Conservation (phyloP, 2,329 filamentous ascomycete genomes). For the Pseudocercospora pini-densiflorae region DNA sequence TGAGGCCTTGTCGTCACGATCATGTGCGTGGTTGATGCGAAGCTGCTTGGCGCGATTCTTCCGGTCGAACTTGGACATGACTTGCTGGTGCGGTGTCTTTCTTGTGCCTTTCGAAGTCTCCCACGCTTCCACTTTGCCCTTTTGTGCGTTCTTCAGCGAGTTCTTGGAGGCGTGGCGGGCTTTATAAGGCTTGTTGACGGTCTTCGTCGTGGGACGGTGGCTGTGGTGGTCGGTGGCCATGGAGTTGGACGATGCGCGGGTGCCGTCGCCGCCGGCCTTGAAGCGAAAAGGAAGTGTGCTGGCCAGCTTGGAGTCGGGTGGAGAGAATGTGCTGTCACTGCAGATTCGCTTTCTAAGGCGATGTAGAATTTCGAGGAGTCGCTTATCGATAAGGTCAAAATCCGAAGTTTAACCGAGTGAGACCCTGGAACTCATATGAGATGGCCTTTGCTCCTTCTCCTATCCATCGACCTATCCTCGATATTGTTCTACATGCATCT, state of each 20-base stretch:
- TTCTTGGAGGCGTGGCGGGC: conserved; percentile 88
- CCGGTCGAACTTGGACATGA: conserved; percentile 96
- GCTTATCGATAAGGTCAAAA: conserved; percentile 14
- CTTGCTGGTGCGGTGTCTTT: conserved; percentile 91
- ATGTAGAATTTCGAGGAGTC: not conserved
- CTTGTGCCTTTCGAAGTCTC: conserved; percentile 68
- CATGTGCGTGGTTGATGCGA: conserved; percentile 79
- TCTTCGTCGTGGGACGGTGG: conserved; percentile 91
- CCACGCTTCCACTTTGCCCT: conserved; percentile 77
- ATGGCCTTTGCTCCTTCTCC: too few species aligned
- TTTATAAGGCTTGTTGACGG: conserved; percentile 88
- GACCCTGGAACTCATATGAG: too few species aligned
- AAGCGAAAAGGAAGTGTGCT: conserved; percentile 71
- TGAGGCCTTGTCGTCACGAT: conserved; percentile 76
- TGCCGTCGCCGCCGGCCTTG: conserved; percentile 69
- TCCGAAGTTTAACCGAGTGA: too few species aligned
- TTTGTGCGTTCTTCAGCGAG: conserved; percentile 79
- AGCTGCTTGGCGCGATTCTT: conserved; percentile 94
- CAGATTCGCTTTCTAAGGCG: not conserved
- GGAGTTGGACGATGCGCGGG: conserved; percentile 73
- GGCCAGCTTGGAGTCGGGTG: conserved; percentile 30
- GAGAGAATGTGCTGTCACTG: not conserved
- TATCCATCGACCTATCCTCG: too few species aligned
- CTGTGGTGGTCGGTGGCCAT: conserved; percentile 63
- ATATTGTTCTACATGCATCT: too few species aligned